Evolutionary conservation across 1,284 basidiomycete species (phyloP).

Genomic region (Gomphus sp.): DNA sequence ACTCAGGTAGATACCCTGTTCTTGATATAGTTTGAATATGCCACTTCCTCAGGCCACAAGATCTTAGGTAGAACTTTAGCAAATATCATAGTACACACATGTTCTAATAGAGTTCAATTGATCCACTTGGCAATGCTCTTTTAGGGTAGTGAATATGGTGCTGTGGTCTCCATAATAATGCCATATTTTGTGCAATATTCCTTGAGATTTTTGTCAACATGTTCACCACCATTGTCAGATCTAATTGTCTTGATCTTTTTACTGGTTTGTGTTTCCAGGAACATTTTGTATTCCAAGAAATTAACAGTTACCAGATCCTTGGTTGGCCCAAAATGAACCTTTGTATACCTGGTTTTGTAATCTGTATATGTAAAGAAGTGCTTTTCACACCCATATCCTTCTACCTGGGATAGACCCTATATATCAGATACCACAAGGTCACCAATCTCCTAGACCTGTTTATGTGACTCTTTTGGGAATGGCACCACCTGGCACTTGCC

Average conservation of each 20-base stretch:
- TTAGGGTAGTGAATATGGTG: background rate
- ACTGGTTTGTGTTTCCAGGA: constrained; percentile 15
- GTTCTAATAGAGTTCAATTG: background rate
- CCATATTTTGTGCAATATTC: constrained; percentile 10
- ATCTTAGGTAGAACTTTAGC: no score
- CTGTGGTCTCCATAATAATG: constrained; percentile 13
- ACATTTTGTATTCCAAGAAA: background rate
- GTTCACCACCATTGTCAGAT: constrained; percentile 17
- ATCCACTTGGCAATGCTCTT: background rate
- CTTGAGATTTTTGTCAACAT: constrained; percentile 13
- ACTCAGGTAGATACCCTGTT: background rate
- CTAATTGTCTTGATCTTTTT: constrained; percentile 12
- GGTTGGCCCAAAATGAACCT: background rate
- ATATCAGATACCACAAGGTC: no score
- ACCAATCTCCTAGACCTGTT: no score
- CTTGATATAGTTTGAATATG: background rate
- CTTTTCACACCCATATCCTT: no score
- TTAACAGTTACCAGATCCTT: background rate
- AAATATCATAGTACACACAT: no score
- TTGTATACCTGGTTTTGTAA: background rate
- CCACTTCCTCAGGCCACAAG: background rate
- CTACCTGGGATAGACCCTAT: no score
- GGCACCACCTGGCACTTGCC: no score
- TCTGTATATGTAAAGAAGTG: no score
- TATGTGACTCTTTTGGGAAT: no score